Conservation (phyloP, 176 grass and related monocot species). For the Rhynchospora breviuscula region DNA sequence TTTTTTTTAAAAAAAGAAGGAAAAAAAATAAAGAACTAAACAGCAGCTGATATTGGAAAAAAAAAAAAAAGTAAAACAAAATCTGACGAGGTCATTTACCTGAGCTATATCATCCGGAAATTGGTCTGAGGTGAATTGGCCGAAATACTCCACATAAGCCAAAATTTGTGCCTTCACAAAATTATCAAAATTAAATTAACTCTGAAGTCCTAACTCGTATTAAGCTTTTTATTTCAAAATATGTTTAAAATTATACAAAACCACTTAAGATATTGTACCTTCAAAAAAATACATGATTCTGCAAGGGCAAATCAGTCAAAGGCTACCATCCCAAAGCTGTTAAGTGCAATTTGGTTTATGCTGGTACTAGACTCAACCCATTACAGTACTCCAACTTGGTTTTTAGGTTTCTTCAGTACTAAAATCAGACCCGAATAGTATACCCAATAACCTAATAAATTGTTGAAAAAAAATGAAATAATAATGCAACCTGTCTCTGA, state of each 20-base stretch:
- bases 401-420: too few species aligned
- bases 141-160: conserved; percentile 98
- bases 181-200: conserved; percentile 12
- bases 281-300: neutral
- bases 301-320: neutral
- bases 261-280: neutral
- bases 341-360: neutral
- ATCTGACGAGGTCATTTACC: conserved; percentile 37
- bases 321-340: neutral
- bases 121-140: conserved; percentile 89
- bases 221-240: neutral
- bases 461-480: conserved; percentile 24
- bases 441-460: conserved; percentile 20
- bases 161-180: conserved; percentile 84
- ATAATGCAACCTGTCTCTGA: conserved; percentile 64
- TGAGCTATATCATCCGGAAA: conserved; percentile 97
- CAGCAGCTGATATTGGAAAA: neutral
- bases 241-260: neutral
- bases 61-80: neutral
- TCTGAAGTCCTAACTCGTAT: neutral
- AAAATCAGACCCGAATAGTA: neutral
- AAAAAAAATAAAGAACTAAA: neutral
- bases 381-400: neutral
- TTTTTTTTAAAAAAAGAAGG: neutral
- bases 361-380: neutral